Percentiles rank a stretch among this genome's conserved stretches.
Evolutionary conservation across 805 yeast species (phyloP).

Genomic region (Candida wancherniae): DNA sequence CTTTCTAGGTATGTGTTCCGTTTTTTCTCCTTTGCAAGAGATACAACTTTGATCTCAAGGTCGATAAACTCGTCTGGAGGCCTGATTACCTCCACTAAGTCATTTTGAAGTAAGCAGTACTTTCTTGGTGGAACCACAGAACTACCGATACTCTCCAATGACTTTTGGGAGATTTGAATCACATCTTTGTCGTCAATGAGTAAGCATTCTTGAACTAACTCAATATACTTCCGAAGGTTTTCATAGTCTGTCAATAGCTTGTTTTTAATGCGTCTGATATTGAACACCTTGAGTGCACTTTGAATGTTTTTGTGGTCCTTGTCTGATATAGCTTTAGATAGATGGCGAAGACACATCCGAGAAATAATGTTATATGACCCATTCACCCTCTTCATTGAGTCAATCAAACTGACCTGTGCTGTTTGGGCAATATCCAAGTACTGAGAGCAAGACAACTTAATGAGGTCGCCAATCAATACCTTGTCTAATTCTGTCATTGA

Average conservation of each 20-base stretch:
- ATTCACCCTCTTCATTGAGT: constrained; percentile 64
- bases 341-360: constrained; percentile 42
- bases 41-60: constrained; percentile 54
- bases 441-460: constrained; percentile 59
- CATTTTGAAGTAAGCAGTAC: constrained; percentile 47
- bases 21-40: constrained; percentile 59
- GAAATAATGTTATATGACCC: constrained; percentile 60
- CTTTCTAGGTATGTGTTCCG: constrained; percentile 38
- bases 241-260: constrained; percentile 55
- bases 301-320: constrained; percentile 52
- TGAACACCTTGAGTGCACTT: constrained; percentile 58
- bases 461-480: constrained; percentile 58
- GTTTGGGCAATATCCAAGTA: constrained; percentile 65
- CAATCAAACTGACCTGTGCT: constrained; percentile 64
- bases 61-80: constrained; percentile 61
- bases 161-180: constrained; percentile 47
- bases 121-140: constrained; percentile 31
- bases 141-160: constrained; percentile 36
- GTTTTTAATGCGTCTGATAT: constrained; percentile 51
- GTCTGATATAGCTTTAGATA: constrained; percentile 46
- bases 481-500: constrained; percentile 64
- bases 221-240: constrained; percentile 45
- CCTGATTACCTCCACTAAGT: constrained; percentile 41
- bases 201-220: constrained; percentile 50
- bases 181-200: constrained; percentile 53